Evolutionary conservation across 164 flowering plant species (phyloP), one percentile per base, ranked within the genome.

Genomic region (Paratinospora sagittata): DNA sequence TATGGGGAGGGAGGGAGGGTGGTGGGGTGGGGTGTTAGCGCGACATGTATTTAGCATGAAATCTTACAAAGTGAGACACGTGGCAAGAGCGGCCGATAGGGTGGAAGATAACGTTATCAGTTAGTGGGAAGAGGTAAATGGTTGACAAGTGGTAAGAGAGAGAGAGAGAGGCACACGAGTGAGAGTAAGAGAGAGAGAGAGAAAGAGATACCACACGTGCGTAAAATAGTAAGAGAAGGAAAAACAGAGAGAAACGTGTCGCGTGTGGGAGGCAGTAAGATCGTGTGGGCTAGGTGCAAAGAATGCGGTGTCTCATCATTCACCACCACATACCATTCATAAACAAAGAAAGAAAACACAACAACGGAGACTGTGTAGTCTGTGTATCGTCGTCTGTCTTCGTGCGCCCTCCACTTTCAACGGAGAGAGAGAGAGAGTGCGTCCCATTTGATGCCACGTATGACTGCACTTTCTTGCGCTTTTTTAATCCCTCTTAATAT

Each of bases 231-330:
- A 33, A 30, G n/a, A n/a, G n/a, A n/a, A n/a, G n/a, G n/a, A n/a
- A n/a, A n/a, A n/a, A n/a, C n/a, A n/a, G 65, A 63, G 65, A 27
- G 34, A n/a, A n/a, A 63, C 65, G 65, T 63, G 65, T 63, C 17
- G 5, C 6, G 34, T 63, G 65, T 27, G 33, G 14, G 65, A 13
- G 13, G 13, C 7, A 30, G 19, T 14, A 36, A 5, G 37, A 58
- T 14, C n/a, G 65, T 27, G 21, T 63, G 24, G n/a, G 34, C 17
- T 1, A 63, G 37, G 37, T 27, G 66, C 37, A 14, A 17, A 63
- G 1, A 33, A 10, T 27, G 66, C 30, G 66, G 66, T 30, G 17
- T 27, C 19, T 63, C 66, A n/a, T n/a, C n/a, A n/a, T n/a, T n/a
- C n/a, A n/a, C n/a, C n/a, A n/a, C n/a, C n/a, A n/a, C n/a, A n/a